Evolutionary conservation across 2,329 filamentous ascomycete species (phyloP), one percentile per base, ranked within the genome.

Genomic region (Fusarium sterilihyphosum): DNA sequence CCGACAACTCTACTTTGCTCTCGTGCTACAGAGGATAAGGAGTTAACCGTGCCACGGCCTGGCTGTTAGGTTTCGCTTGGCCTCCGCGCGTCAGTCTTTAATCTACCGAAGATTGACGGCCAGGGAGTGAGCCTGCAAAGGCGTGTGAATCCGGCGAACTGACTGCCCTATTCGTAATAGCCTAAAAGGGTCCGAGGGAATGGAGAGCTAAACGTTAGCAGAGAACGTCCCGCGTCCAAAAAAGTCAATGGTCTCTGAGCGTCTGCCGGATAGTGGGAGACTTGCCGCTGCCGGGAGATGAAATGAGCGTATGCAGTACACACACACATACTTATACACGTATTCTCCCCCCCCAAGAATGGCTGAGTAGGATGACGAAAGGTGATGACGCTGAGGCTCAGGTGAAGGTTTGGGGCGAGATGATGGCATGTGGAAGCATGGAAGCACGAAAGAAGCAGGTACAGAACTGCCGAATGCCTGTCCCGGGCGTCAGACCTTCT

Each of bases 361-460:
- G 67, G 71, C 67, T 74, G 61, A 71, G 67, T 35, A 68, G 58
- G 67, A 63, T 71, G 71, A 74, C 71, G 71, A 74, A 56, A 50
- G 52, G 40, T 57, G 56, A 61, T 64, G 46, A 54, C 56, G 65
- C 52, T 49, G 29, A 40, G 18, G 41, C 31, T 54, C 29, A 31
- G 56, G 41, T 49, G 35, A 31, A 33, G 37, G 24, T 46, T 54
- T 54, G n/a, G 18, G 49, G 26, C 20, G 9, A 56, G 12, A 64
- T 31, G n/a, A 31, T 6, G 26, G 33, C 14, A 24, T 47, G 26
- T 56, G 46, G 59, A 70, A 70, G 38, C 31, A 49, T 66, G 49
- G 71, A 73, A 73, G 71, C 71, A 63, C 58, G 22, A 64, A 50
- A 71, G 67, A 74, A 73, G 72, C 60, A 74, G 72, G 67, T 62